Evolutionary conservation across 805 yeast genomes (phyloP), one percentile per base, ranked within the genome.

Genomic region (Yarrowia sp.): DNA sequence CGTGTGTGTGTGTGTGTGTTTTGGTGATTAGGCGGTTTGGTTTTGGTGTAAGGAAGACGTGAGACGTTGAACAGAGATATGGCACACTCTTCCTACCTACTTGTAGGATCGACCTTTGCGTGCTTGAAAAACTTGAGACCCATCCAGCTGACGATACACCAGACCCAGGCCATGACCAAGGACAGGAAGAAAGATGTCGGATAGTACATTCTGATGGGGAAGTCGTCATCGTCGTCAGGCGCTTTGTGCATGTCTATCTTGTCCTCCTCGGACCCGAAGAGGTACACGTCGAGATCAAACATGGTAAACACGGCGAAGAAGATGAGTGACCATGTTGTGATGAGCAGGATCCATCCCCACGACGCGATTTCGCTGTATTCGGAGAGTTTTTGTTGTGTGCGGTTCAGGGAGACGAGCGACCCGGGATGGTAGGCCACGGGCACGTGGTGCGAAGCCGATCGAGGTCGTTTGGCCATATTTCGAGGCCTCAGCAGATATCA

Each of bases 91-190:
- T 5, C 32, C 32, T 26, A 53, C 19, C 59, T 38, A 11, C 46
- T 19, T 5, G 40, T 48, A 15, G 67, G 67, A 22, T 40, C 83
- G 8, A 92, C 92, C 72, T 87, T 89, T 26, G 95, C 89, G 75
- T 91, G 95, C 69, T 92, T 81, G 78, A 91, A 91, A 69, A 90
- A 79, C 77, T 91, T 91, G 84, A 90, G 82, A 45, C 95, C 93
- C 55, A 87, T 81, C 97, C 97, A 91, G 11, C 92, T 86, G 3
- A 84, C 79, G 10, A 87, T 78, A 50, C 92, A 86, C 96, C 97
- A 90, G 5, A 86, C 76, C 90, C 90, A 87, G 0, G 78, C 74
- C 16, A 79, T 75, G 9, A 79, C 81, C 5, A 81, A 79, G 12
- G 77, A 53, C 36, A 81, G 72, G 10, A 79, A 65, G 7, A 78